These are phyloP conservation scores for Phytophthora cactorum DNA, from an alignment of 352 stramenopile species.

Conservation along the genomic window DNA sequence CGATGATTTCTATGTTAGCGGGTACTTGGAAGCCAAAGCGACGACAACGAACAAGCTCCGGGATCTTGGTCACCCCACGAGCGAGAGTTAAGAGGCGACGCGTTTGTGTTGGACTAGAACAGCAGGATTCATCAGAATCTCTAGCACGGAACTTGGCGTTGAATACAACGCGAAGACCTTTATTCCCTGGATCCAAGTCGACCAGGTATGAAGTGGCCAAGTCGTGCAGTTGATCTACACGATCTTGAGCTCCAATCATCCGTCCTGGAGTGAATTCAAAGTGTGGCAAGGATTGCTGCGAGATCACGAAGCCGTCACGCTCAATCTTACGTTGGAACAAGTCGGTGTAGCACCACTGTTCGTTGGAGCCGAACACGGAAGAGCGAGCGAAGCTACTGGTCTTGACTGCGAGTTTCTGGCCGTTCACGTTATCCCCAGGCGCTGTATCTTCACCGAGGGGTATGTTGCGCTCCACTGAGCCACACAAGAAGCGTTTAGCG, in stretches of 20 bases:
- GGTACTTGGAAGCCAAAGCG: constrained; percentile 57
- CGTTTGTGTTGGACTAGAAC: neutral
- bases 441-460: neutral
- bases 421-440: neutral
- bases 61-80: constrained; percentile 30
- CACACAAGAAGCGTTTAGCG: constrained; percentile 32
- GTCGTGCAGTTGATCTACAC: constrained; percentile 30
- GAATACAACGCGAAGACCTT: constrained; percentile 32
- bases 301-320: constrained; percentile 38
- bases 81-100: constrained; percentile 15
- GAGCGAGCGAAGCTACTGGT: constrained; percentile 37
- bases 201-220: constrained; percentile 24
- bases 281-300: constrained; percentile 14
- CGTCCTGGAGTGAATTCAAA: constrained; percentile 4
- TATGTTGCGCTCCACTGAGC: constrained; percentile 24
- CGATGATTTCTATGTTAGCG: constrained; percentile 37
- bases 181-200: constrained; percentile 13
- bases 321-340: constrained; percentile 24
- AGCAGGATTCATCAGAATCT: neutral
- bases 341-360: constrained; percentile 45
- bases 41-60: constrained; percentile 46
- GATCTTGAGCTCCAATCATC: constrained; percentile 1
- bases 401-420: constrained; percentile 28
- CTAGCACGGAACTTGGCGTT: constrained; percentile 21
- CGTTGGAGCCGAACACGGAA: constrained; percentile 24